Conservation (phyloP, 805 yeast species). For the Schizosaccharomyces lindneri region DNA sequence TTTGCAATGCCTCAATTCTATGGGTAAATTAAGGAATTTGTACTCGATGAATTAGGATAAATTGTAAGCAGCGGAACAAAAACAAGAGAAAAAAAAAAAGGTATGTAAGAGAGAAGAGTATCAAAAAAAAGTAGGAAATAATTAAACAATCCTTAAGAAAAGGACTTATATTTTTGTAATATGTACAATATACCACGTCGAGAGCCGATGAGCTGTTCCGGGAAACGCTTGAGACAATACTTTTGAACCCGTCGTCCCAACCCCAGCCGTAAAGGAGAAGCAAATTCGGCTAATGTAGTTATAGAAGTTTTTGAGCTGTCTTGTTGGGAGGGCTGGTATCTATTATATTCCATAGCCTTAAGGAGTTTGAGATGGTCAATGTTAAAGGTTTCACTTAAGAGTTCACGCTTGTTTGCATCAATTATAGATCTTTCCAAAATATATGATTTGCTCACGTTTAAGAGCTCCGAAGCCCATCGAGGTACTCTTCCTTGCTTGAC, state of each 20-base stretch:
- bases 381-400: neutral
- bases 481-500: neutral
- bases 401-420: neutral
- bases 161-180: neutral
- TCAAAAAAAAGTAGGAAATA: too few species aligned
- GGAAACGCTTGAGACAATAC: neutral
- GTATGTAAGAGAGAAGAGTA: too few species aligned
- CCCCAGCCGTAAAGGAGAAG: neutral
- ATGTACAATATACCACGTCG: neutral
- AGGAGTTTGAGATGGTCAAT: neutral
- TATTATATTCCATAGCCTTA: neutral
- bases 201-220: neutral
- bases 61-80: too few species aligned
- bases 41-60: too few species aligned
- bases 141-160: too few species aligned
- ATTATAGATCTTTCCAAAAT: neutral
- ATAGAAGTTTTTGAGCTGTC: neutral
- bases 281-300: neutral
- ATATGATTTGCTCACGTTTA: neutral
- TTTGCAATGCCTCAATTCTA: too few species aligned
- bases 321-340: neutral
- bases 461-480: neutral
- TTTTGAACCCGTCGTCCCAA: neutral
- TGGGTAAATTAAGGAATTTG: too few species aligned
- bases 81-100: too few species aligned